These are phyloP conservation scores for Xylaria palmicola DNA, from an alignment of 495 filamentous ascomycete genomes.

Conservation along the genomic window DNA sequence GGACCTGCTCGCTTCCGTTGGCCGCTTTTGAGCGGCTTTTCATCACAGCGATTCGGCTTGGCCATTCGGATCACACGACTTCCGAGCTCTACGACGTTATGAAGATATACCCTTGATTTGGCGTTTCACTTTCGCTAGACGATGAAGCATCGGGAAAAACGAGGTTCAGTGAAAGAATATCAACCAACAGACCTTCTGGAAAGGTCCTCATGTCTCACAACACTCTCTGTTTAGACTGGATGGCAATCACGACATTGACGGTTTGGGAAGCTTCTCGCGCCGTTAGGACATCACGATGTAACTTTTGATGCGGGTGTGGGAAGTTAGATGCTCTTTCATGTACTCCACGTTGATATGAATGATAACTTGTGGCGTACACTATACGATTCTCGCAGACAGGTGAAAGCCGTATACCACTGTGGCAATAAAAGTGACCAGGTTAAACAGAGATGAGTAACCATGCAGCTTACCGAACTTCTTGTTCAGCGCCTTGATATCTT, in stretches of 20 bases:
- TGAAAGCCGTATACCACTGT: constrained; percentile 72
- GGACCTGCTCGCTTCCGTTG: constrained; percentile 31
- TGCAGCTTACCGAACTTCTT: constrained; percentile 76
- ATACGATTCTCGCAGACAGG: constrained; percentile 57
- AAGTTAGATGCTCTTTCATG: not conserved
- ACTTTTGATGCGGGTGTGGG: too few species aligned
- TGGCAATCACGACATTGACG: not conserved
- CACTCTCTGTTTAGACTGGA: not conserved
- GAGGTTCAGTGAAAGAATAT: not conserved
- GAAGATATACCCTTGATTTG: constrained; percentile 1
- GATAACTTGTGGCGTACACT: not conserved
- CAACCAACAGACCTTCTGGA: not conserved
- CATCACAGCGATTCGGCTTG: not conserved
- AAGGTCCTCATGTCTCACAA: not conserved
- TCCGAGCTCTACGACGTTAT: not conserved
- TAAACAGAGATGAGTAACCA: constrained; percentile 72
- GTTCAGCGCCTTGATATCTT: constrained; percentile 83
- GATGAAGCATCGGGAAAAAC: not conserved
- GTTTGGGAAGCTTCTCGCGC: not conserved
- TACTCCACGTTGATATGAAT: not conserved
- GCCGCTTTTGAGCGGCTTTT: constrained; percentile 15
- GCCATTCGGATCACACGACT: not conserved
- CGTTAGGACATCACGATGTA: not conserved
- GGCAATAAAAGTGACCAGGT: constrained; percentile 64
- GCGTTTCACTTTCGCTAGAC: not conserved